These are phyloP conservation scores for Talaromyces adpressus DNA, from an alignment of 495 filamentous ascomycete genomes.

Conservation along the genomic window DNA sequence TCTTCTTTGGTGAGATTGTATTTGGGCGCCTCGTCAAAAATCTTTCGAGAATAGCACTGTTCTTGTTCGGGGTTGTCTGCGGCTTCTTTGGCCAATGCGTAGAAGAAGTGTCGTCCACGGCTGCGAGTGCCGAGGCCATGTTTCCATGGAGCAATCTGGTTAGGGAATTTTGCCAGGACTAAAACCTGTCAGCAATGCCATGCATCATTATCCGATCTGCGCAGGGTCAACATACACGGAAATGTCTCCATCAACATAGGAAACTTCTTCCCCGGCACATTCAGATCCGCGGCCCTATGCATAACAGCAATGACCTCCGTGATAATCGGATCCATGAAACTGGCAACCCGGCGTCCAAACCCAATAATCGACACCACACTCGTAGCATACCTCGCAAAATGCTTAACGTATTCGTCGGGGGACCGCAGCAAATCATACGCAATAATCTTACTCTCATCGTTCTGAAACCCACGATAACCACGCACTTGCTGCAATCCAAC, in stretches of 20 bases:
- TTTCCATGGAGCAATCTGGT: slow-evolving; percentile 28
- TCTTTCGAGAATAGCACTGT: slow-evolving; percentile 29
- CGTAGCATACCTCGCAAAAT: neutral
- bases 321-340: slow-evolving; percentile 33
- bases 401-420: slow-evolving; percentile 19
- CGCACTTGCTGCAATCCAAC: slow-evolving; percentile 38
- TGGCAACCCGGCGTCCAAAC: slow-evolving; percentile 11
- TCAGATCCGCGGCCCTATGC: slow-evolving; percentile 27
- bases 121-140: slow-evolving; percentile 29
- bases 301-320: slow-evolving; percentile 37
- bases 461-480: slow-evolving; percentile 52
- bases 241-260: slow-evolving; percentile 58
- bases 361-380: neutral
- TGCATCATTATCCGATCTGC: neutral
- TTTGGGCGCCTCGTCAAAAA: slow-evolving; percentile 30
- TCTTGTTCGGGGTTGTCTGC: slow-evolving; percentile 15
- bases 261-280: slow-evolving; percentile 49
- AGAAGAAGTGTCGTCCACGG: slow-evolving; percentile 29
- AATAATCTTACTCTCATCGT: slow-evolving; percentile 42
- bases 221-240: slow-evolving; percentile 22
- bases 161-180: slow-evolving; percentile 34
- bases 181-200: neutral
- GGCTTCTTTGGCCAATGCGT: slow-evolving; percentile 33
- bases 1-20: slow-evolving; percentile 28
- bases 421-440: slow-evolving; percentile 26